Evolutionary conservation across 2,329 filamentous ascomycete genomes (phyloP).

Genomic region (Aspergillus eucalypticola): DNA sequence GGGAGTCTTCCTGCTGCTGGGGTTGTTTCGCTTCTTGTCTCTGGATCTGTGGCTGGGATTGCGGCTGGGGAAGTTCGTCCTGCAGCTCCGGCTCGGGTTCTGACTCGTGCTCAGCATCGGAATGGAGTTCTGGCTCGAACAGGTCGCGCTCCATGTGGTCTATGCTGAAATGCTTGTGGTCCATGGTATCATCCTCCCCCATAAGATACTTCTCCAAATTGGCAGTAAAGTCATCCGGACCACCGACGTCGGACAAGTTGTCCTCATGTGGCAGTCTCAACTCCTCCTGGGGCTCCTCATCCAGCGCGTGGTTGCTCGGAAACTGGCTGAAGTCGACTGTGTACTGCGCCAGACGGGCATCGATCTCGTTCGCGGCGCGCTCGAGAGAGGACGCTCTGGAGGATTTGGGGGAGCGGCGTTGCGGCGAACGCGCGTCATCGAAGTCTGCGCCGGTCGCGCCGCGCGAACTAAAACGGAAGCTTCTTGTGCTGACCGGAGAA

Average conservation of each 20-base stretch:
- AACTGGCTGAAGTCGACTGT: conserved; percentile 43
- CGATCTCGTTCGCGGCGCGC: conserved; percentile 35
- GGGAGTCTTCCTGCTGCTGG: conserved; percentile 15
- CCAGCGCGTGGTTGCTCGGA: conserved; percentile 29
- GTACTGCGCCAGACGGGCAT: conserved; percentile 43
- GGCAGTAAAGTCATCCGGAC: conserved; percentile 45
- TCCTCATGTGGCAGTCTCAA: conserved; percentile 29
- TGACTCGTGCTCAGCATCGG: conserved; percentile 10
- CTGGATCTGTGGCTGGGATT: neutral
- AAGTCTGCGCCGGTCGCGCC: conserved; percentile 2
- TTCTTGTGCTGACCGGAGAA: conserved; percentile 27
- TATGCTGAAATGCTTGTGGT: conserved; percentile 8
- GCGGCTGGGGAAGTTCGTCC: conserved; percentile 9
- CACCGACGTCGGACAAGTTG: conserved; percentile 40
- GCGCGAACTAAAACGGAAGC: conserved; percentile 16
- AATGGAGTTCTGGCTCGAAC: conserved; percentile 9
- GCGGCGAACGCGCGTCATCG: conserved; percentile 15
- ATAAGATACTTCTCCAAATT: conserved; percentile 45
- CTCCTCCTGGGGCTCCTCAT: conserved; percentile 28
- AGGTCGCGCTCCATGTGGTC: neutral
- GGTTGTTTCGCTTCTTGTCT: conserved; percentile 3
- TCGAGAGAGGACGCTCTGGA: conserved; percentile 25
- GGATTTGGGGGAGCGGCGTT: conserved; percentile 14
- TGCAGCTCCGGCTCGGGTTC: conserved; percentile 13
- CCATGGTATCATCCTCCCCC: conserved; percentile 28